Percentiles rank a stretch among this genome's conserved stretches.
Conservation (phyloP, 192 early-diverging fungal genomes). For the Gaertneriomyces semiglobifer region DNA sequence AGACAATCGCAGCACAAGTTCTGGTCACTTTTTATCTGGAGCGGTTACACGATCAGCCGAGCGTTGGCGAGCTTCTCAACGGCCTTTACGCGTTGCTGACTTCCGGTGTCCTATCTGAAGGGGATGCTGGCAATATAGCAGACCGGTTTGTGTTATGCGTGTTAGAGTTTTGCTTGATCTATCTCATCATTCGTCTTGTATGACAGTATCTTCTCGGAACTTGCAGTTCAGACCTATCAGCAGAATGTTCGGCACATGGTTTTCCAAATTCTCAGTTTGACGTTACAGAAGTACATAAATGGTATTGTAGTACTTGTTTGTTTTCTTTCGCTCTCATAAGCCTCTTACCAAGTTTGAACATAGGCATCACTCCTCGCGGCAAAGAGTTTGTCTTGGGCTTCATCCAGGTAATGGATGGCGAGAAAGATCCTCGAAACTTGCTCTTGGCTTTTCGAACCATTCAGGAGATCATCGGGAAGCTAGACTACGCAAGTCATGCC, state of each 20-base stretch:
- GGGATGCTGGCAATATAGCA: slow-evolving; percentile 23
- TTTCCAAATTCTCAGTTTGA: slow-evolving; percentile 68
- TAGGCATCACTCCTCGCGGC: slow-evolving; percentile 63
- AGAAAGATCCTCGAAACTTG: slow-evolving; percentile 98
- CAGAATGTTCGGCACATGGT: slow-evolving; percentile 75
- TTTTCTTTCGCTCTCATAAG: neutral
- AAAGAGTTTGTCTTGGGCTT: slow-evolving; percentile 78
- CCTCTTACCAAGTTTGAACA: slow-evolving; percentile 22
- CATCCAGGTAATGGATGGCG: slow-evolving; percentile 87
- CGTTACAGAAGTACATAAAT: slow-evolving; percentile 57
- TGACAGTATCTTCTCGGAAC: slow-evolving; percentile 69
- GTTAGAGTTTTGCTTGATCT: neutral
- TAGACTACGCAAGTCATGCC: slow-evolving; percentile 74
- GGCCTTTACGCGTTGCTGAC: slow-evolving; percentile 42
- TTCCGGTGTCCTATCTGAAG: slow-evolving; percentile 9
- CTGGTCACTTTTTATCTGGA: slow-evolving; percentile 46
- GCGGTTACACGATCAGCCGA: slow-evolving; percentile 43
- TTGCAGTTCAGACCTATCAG: slow-evolving; percentile 89
- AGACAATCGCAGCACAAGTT: slow-evolving; percentile 25
- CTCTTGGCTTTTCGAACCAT: slow-evolving; percentile 80
- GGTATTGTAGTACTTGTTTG: slow-evolving; percentile 39
- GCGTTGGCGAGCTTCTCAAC: slow-evolving; percentile 37
- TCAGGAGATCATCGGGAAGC: slow-evolving; percentile 62
- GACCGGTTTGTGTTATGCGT: slow-evolving; percentile 11
- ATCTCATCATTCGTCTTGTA: neutral